Conservation (phyloP, 176 grass and related monocot genomes). For the Eragrostis curvula region DNA sequence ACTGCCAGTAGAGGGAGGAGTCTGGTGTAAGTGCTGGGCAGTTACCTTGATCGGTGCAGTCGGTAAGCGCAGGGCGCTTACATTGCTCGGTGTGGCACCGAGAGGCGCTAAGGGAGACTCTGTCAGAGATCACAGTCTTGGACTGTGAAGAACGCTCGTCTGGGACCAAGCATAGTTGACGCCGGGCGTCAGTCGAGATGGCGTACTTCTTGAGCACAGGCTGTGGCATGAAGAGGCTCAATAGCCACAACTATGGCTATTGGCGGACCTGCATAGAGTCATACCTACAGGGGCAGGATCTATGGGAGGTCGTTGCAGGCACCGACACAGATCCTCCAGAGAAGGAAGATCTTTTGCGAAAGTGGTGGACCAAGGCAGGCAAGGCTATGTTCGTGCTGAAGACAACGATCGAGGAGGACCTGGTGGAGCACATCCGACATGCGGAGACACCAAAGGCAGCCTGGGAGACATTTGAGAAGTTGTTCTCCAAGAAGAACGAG, state of each 20-base stretch:
- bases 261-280: background rate
- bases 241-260: constrained; percentile 12
- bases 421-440: constrained; percentile 22
- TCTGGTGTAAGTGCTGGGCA: background rate
- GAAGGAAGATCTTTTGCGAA: background rate
- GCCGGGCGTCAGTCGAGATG: background rate
- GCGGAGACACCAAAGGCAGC: background rate
- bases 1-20: too few species aligned
- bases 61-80: background rate
- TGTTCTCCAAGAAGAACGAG: constrained; percentile 4
- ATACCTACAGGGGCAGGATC: background rate
- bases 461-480: background rate
- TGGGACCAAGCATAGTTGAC: background rate
- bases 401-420: background rate
- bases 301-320: constrained; percentile 17
- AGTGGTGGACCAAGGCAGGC: background rate
- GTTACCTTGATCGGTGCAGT: background rate
- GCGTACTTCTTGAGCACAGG: background rate
- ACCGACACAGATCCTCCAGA: background rate
- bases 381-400: constrained; percentile 17
- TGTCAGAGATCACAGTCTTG: background rate
- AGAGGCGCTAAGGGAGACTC: background rate
- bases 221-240: too few species aligned
- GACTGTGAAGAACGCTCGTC: background rate
- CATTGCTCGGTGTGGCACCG: background rate